Percentiles rank a stretch among this genome's conserved stretches.
These are phyloP conservation scores for Thelonectria blattea DNA, from an alignment of 2,329 filamentous ascomycete genomes.

Conservation along the genomic window DNA sequence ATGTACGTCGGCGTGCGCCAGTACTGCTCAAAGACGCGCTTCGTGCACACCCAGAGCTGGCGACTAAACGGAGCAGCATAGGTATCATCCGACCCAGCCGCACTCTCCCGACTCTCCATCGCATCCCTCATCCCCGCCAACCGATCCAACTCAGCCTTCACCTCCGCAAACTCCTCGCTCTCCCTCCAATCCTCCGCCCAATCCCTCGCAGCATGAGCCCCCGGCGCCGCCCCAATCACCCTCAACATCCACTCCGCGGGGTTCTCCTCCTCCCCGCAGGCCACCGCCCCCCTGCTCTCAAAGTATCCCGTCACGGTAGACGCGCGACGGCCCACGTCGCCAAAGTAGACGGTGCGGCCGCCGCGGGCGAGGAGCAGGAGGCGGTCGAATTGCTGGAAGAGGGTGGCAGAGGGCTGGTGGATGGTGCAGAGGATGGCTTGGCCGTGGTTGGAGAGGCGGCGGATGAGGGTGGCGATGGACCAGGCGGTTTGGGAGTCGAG, in stretches of 20 bases:
- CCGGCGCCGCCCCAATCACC: constrained; percentile 51
- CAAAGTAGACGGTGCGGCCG: constrained; percentile 73
- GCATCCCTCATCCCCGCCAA: constrained; percentile 60
- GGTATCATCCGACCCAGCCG: constrained; percentile 67
- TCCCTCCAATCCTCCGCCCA: constrained; percentile 72
- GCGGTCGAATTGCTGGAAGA: constrained; percentile 64
- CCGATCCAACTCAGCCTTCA: constrained; percentile 67
- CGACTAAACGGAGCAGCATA: constrained; percentile 34
- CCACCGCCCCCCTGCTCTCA: constrained; percentile 64
- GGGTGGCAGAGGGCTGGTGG: constrained; percentile 59
- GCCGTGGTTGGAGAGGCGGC: constrained; percentile 62
- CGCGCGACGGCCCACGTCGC: constrained; percentile 67
- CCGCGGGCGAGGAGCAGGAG: constrained; percentile 68
- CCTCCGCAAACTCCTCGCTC: constrained; percentile 56
- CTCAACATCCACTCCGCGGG: constrained; percentile 80
- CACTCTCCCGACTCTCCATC: background rate
- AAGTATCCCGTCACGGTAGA: constrained; percentile 67
- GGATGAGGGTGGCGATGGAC: constrained; percentile 66
- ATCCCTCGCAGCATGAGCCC: constrained; percentile 57
- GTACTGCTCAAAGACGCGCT: constrained; percentile 42
- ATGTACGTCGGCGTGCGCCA: constrained; percentile 59
- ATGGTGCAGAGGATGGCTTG: constrained; percentile 63
- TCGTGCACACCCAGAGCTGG: constrained; percentile 40
- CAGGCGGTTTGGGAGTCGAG: constrained; percentile 69
- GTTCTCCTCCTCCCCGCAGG: constrained; percentile 67